Evolutionary conservation across 345 rosid genomes (phyloP).

Genomic region (Carallia brachiata): DNA sequence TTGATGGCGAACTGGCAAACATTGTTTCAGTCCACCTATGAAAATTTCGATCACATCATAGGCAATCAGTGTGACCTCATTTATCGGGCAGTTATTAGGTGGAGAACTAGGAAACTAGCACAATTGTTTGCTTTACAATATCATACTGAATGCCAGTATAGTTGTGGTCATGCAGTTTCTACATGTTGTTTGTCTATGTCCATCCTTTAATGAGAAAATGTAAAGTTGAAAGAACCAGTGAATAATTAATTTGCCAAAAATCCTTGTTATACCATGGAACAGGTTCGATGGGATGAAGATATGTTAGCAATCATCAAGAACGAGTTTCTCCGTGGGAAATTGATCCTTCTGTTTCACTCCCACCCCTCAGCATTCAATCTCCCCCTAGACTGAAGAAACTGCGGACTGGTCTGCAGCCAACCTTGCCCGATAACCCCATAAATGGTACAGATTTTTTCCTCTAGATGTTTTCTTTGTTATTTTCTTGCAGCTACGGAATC

Average conservation of each 20-base stretch:
- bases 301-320: slow-evolving; percentile 50
- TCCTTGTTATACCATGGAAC: slow-evolving; percentile 14
- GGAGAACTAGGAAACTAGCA: background rate
- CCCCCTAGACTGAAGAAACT: slow-evolving; percentile 80
- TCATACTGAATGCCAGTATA: background rate
- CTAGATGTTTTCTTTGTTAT: background rate
- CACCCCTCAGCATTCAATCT: slow-evolving; percentile 67
- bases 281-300: slow-evolving; percentile 92
- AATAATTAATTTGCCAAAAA: background rate
- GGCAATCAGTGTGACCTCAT: background rate
- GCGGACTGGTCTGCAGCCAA: slow-evolving; percentile 55
- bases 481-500: background rate
- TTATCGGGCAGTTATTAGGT: background rate
- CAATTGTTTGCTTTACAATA: background rate
- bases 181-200: no score
- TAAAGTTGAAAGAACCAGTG: background rate
- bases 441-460: slow-evolving; percentile 36
- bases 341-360: slow-evolving; percentile 70
- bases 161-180: no score
- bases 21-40: no score
- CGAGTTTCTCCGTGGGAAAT: slow-evolving; percentile 94
- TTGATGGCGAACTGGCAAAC: no score
- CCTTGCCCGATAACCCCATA: slow-evolving; percentile 48
- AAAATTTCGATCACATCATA: no score
- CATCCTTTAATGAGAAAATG: background rate